A percentile compares a stretch with the other conserved stretches of the same genome.
Evolutionary conservation across 345 rosid genomes (phyloP).

Genomic region (Trapa incisa): DNA sequence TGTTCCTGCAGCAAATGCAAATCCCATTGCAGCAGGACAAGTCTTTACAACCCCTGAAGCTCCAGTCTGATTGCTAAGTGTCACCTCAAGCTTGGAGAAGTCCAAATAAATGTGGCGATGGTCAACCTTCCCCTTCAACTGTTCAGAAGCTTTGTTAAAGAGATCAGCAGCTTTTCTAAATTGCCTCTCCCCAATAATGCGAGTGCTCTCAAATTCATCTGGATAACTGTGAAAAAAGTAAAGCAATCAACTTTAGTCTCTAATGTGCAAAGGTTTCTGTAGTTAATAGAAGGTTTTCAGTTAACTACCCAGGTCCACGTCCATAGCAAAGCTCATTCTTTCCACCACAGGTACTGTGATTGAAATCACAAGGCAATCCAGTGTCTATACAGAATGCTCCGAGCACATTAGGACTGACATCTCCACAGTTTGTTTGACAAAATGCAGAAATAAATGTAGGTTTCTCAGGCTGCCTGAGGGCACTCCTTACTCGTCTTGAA

Average conservation of each 20-base stretch:
- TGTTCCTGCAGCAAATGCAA: constrained; percentile 94
- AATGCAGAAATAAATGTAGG: constrained; percentile 93
- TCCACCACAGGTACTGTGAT: constrained; percentile 95
- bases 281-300: not conserved
- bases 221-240: constrained; percentile 43
- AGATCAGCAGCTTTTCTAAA: constrained; percentile 67
- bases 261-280: not conserved
- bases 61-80: constrained; percentile 43
- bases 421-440: constrained; percentile 96
- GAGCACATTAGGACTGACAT: constrained; percentile 95
- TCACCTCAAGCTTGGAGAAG: constrained; percentile 81
- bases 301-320: constrained; percentile 87
- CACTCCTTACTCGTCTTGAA: constrained; percentile 70
- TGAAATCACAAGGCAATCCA: constrained; percentile 93
- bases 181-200: constrained; percentile 88
- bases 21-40: constrained; percentile 98
- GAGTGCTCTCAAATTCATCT: constrained; percentile 96
- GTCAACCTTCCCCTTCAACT: constrained; percentile 66
- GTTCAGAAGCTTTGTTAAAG: constrained; percentile 70
- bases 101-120: constrained; percentile 63
- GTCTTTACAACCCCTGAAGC: constrained; percentile 64
- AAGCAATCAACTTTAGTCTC: not conserved
- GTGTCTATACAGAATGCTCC: constrained; percentile 88
- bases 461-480: constrained; percentile 64
- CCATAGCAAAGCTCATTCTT: constrained; percentile 88